These are phyloP conservation scores for Seiridium unicorne DNA, from an alignment of 2,329 filamentous ascomycete species.

Conservation along the genomic window DNA sequence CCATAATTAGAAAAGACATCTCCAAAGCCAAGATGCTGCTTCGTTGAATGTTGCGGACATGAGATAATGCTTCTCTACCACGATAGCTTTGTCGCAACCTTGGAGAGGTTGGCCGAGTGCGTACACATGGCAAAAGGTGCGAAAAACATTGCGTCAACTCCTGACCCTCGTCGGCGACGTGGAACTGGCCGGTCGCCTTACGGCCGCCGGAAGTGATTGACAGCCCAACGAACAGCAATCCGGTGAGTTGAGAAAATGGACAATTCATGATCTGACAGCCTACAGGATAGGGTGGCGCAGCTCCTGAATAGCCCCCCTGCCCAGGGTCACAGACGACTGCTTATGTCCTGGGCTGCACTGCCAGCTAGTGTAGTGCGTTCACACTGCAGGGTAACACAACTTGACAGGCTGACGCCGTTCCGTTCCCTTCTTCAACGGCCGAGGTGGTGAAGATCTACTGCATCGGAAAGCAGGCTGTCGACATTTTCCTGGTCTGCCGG, in stretches of 20 bases:
- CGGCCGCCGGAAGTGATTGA: background rate
- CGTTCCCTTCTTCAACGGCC: background rate
- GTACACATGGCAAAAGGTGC: background rate
- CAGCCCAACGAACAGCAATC: background rate
- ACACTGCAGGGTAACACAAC: constrained; percentile 4
- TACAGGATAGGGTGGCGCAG: background rate
- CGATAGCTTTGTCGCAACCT: background rate
- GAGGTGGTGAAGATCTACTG: background rate
- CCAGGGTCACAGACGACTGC: background rate
- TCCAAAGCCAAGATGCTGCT: background rate
- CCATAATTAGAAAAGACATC: constrained; percentile 5
- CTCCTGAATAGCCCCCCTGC: background rate
- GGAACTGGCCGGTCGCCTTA: background rate
- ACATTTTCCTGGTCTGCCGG: background rate
- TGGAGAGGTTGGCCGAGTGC: background rate
- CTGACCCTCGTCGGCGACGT: background rate
- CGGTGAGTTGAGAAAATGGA: background rate
- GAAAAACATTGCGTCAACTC: background rate
- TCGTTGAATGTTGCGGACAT: background rate
- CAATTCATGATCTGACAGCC: background rate
- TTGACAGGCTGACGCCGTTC: constrained; percentile 6
- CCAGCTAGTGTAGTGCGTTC: background rate
- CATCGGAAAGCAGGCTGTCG: background rate
- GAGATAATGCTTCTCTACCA: background rate
- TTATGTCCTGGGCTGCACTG: constrained; percentile 5